A percentile compares a stretch with the other conserved stretches of the same genome.
Evolutionary conservation across 73 alveolate genomes (phyloP).

Genomic region (Tetrahymena elliotti): DNA sequence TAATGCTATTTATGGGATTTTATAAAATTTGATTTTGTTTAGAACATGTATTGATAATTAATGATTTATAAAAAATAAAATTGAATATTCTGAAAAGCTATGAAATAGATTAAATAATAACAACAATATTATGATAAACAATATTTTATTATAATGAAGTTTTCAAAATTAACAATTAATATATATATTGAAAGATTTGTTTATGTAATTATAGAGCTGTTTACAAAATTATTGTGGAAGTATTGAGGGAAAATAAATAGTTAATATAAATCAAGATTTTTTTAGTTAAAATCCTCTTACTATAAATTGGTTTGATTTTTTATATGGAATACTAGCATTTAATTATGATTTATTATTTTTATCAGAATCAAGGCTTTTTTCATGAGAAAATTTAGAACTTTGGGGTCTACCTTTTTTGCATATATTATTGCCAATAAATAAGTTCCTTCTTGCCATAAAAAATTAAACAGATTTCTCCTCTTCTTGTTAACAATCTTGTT

Average conservation of each 20-base stretch:
- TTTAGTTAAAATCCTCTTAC: background rate
- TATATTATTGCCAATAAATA: background rate
- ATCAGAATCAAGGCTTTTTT: background rate
- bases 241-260: background rate
- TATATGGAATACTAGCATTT: background rate
- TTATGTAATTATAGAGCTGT: too few species aligned
- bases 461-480: background rate
- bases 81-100: too few species aligned
- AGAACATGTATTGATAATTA: too few species aligned
- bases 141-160: too few species aligned
- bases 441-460: background rate
- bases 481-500: background rate
- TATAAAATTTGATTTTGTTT: too few species aligned
- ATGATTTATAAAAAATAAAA: too few species aligned
- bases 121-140: too few species aligned
- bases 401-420: background rate
- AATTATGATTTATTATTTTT: background rate
- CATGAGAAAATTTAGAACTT: background rate
- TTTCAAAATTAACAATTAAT: too few species aligned
- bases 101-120: too few species aligned
- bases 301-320: background rate
- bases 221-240: too few species aligned
- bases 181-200: too few species aligned
- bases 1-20: too few species aligned
- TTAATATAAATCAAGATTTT: background rate